Base-by-base conservation (phyloP, 2,329 filamentous ascomycete species). In the Pseudogymnoascus sp. region DNA sequence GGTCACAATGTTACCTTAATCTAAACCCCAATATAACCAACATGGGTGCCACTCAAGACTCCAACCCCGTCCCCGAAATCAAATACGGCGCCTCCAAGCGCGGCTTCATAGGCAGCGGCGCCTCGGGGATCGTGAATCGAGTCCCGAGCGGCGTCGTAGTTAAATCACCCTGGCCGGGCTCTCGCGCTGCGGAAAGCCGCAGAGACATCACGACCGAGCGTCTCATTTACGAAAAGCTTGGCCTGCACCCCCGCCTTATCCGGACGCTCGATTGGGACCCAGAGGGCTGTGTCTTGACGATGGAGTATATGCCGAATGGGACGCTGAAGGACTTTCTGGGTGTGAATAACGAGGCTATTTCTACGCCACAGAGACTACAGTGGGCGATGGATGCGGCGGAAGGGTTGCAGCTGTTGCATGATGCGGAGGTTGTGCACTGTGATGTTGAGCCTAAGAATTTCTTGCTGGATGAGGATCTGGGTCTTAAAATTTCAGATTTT, bases 371-470 rank as follows among this genome's bases (percentile, higher is more conserved):
- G 18, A 68, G 70, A 59, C 61, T 63, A 29, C 65, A 64, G 40
- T 75, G 74, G 74, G 68, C 67, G 45, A 67, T 67, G 7, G 70
- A 76, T 64, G 69, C 70, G 52, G 67, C 72, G 33, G 69, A 74
- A 66, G 74, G 69, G 8, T 61, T 77, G 29, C 64, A 65, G 48
- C 67, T 73, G 45, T 62, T 77, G 31, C 76, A 78, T 69, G 68
- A 64, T 9, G 69, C 69, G 62, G 65, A 68, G n/a, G 69, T 76
- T 12, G 71, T 77, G 64, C 75, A 78, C 64, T 74, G 71, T 66
- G 74, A 78, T 64, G 67, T 77, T 31, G 71, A 72, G 64, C 74
- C 74, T 2, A 72, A 70, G 58, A 76, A 77, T 64, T 73, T 77
- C 60, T 67, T 77, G 0, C 64, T 77, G 15, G 72, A 76, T 64